Percentiles rank a stretch among this genome's conserved stretches.
These are phyloP conservation scores for Tuber calosporum DNA, from an alignment of 495 filamentous ascomycete species.

Conservation along the genomic window DNA sequence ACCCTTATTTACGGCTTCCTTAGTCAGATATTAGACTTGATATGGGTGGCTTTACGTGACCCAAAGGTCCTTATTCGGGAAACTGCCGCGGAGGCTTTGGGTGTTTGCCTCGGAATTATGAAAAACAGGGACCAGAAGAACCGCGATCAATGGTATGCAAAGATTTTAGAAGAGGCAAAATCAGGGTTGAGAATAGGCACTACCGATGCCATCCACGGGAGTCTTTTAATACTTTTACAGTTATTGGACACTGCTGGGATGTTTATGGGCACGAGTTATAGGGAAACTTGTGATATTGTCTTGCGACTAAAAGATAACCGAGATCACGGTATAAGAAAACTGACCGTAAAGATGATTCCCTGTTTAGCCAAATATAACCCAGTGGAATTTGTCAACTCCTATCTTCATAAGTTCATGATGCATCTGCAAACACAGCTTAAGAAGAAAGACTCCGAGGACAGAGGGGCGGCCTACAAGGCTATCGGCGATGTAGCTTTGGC, in stretches of 20 bases:
- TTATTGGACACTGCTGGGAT: constrained; percentile 87
- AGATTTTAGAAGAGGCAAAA: constrained; percentile 76
- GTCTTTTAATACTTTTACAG: constrained; percentile 81
- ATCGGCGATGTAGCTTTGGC: constrained; percentile 96
- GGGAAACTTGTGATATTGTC: constrained; percentile 83
- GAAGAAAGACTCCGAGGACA: constrained; percentile 68
- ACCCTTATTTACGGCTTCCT: constrained; percentile 91
- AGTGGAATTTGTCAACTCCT: constrained; percentile 68
- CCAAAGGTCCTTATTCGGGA: constrained; percentile 82
- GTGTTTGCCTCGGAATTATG: constrained; percentile 89
- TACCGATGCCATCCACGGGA: constrained; percentile 81
- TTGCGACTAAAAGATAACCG: constrained; percentile 84
- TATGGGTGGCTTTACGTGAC: constrained; percentile 90
- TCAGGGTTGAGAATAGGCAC: constrained; percentile 69
- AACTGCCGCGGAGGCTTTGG: constrained; percentile 80
- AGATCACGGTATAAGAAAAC: constrained; percentile 75
- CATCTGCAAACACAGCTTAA: constrained; percentile 93
- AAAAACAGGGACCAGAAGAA: constrained; percentile 77
- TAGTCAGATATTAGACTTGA: constrained; percentile 79
- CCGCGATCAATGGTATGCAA: constrained; percentile 75
- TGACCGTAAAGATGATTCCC: constrained; percentile 82
- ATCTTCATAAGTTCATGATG: constrained; percentile 93
- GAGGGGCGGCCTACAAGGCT: constrained; percentile 85
- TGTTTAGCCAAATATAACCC: constrained; percentile 89
- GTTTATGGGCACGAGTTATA: constrained; percentile 92